Evolutionary conservation across 805 yeast genomes (phyloP).

Genomic region (Nadsonia fulvescens): DNA sequence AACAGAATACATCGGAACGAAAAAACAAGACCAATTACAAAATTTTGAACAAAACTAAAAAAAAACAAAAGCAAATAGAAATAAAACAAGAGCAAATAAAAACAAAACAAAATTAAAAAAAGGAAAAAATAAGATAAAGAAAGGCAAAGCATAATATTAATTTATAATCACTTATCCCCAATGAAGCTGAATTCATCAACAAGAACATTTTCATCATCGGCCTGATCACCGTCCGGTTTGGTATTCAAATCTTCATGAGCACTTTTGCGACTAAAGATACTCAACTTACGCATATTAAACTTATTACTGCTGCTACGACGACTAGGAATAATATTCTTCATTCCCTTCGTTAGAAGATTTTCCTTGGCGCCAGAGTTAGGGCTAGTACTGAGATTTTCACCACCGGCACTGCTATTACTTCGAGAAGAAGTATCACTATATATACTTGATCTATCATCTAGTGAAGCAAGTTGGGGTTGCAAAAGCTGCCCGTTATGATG

Average conservation of each 20-base stretch:
- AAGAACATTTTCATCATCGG: slow-evolving; percentile 7
- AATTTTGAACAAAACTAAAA: no score
- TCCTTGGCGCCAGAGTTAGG: slow-evolving; percentile 3
- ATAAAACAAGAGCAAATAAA: no score
- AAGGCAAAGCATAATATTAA: slow-evolving; percentile 2
- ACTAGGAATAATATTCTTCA: no score
- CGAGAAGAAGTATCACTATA: slow-evolving; percentile 7
- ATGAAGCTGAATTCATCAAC: slow-evolving; percentile 6
- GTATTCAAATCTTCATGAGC: no score
- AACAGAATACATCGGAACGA: no score
- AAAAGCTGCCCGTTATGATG: no score
- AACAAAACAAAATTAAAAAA: slow-evolving; percentile 3
- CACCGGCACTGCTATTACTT: no score
- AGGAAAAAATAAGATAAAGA: slow-evolving; percentile 7
- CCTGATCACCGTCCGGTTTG: slow-evolving; percentile 6
- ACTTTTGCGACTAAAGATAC: slow-evolving; percentile 11
- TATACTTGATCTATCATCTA: slow-evolving; percentile 1
- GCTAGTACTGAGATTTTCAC: slow-evolving; percentile 2
- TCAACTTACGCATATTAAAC: slow-evolving; percentile 11
- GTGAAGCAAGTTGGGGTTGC: not conserved
- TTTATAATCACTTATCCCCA: no score
- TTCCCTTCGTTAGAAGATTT: no score
- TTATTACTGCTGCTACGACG: no score
- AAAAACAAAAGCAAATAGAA: no score
- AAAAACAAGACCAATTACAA: no score